phyloP scores from a whole-genome alignment of 768 basidiomycete species.

The Leucosporidium yakuticum region DNA sequence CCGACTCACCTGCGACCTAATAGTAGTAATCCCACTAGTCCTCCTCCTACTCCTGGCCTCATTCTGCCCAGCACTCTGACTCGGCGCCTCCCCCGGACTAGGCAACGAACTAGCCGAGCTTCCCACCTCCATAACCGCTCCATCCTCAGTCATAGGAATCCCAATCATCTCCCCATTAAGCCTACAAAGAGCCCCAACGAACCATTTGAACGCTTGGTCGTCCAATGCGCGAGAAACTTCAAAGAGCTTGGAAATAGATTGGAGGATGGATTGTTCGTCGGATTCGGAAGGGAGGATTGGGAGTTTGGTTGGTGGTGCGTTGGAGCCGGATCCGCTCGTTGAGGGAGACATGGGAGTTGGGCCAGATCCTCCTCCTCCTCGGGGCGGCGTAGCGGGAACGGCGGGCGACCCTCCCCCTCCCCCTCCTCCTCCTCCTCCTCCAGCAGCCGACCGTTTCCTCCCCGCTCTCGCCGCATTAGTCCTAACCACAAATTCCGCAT shows the following conservation, averaged over 20 bases:
- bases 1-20: constrained; percentile 61
- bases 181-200: constrained; percentile 70
- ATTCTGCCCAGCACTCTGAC: background rate
- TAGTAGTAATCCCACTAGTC: constrained; percentile 79
- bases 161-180: constrained; percentile 89
- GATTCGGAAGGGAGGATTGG: constrained; percentile 57
- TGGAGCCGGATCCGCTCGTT: background rate
- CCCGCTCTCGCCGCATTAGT: constrained; percentile 14
- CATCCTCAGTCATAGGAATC: constrained; percentile 53
- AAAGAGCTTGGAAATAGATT: constrained; percentile 73
- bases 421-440: too few species aligned
- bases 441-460: constrained; percentile 25
- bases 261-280: constrained; percentile 67
- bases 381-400: constrained; percentile 22
- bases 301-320: constrained; percentile 3
- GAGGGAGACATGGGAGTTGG: background rate
- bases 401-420: background rate
- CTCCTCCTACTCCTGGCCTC: constrained; percentile 50
- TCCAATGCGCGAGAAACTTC: constrained; percentile 78
- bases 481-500: constrained; percentile 79
- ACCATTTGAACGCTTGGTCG: constrained; percentile 72
- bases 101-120: background rate
- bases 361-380: constrained; percentile 10
- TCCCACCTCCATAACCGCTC: background rate
- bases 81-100: background rate